Conservation (phyloP, 345 rosid genomes). For the Toxicodendron radicans region DNA sequence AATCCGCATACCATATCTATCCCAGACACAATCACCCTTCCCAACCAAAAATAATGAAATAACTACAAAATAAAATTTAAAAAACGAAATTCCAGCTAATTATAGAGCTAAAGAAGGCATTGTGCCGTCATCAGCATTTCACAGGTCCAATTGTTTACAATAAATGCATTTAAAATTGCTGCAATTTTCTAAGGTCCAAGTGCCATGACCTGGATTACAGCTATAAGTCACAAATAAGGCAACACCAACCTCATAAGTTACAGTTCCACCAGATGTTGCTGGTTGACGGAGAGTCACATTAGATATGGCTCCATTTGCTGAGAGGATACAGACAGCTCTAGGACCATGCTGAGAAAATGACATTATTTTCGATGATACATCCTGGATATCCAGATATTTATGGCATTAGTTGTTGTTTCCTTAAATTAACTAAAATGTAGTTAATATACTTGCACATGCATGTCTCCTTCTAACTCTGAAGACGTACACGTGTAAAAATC, state of each 20-base stretch:
- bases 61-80: neutral
- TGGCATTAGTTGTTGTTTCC: neutral
- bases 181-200: neutral
- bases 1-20: neutral
- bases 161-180: neutral
- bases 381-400: slow-evolving; percentile 40
- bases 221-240: neutral
- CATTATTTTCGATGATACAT: slow-evolving; percentile 62
- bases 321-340: slow-evolving; percentile 61
- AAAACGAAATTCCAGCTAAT: neutral
- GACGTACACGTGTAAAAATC: neutral
- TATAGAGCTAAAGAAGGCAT: neutral
- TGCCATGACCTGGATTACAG: neutral
- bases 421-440: neutral
- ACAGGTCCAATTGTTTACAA: neutral
- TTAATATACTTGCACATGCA: neutral
- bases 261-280: slow-evolving; percentile 73
- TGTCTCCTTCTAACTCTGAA: neutral
- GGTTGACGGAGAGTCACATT: slow-evolving; percentile 75
- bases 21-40: neutral
- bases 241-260: slow-evolving; percentile 67
- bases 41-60: neutral
- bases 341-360: slow-evolving; percentile 70
- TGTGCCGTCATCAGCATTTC: neutral
- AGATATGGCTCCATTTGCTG: slow-evolving; percentile 77